Base-by-base conservation (phyloP, 2,329 filamentous ascomycete genomes). In the Helminthosporium solani region DNA sequence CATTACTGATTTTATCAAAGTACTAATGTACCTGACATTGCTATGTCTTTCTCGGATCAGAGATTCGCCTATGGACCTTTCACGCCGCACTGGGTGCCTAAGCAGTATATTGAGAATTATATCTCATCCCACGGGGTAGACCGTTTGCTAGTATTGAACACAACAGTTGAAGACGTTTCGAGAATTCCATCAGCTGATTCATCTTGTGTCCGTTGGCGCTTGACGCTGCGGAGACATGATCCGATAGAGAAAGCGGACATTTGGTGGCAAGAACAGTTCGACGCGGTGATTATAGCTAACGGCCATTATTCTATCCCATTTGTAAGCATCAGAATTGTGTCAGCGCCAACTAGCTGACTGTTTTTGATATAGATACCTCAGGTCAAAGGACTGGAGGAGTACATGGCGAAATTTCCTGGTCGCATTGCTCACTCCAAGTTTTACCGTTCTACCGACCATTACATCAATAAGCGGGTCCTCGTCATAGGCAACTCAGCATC, bases 21-120 rank as follows among this genome's bases (percentile, higher is more conserved):
- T 1, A 82, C 80, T 1, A 82, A 82, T 39, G 78, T 82, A 0
- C 79, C 79, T 0, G 74, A 77, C 31, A 75, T 81, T 27, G 78
- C 77, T 18, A 82, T 81, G 79, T 73, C 69, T 3, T 80, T 81
- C 52, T 81, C 78, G 0, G 79, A 82, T 46, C 37, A 65, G 1
- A 69, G 69, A 0, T 82, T 82, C 50, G 66, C 79, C 0, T 81
- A 81, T 45, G 79, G 78, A 0, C 78, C 79, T 0, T 82, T 82
- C 53, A 75, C 74, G 11, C 79, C 79, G 0, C 79, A 82, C 53
- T 72, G 77, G 49, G 64, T 83, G 0, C 75, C 80, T 0, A 73
- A 75, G 2, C 54, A 60, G 21, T 58, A 60, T 25, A 71, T 83
- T 2, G 75, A 81, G 44, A 75, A 74, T 25, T 82, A 83, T 51